These are phyloP conservation scores for Microbotryum intermedium DNA, from an alignment of 1,284 basidiomycete genomes.

Conservation along the genomic window DNA sequence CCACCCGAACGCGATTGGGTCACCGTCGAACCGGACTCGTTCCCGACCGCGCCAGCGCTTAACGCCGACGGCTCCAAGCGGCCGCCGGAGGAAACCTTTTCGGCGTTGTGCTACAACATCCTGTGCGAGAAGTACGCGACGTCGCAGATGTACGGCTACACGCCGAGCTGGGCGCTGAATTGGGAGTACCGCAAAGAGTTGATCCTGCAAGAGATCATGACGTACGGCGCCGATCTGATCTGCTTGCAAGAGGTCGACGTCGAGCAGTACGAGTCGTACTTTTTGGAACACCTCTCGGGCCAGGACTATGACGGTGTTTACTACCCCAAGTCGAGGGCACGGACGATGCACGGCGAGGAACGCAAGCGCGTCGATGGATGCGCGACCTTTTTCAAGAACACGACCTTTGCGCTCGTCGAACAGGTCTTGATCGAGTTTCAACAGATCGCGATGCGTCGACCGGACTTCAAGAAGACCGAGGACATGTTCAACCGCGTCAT, in stretches of 20 bases:
- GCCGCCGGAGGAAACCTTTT: constrained; percentile 54
- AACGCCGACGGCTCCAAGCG: constrained; percentile 35
- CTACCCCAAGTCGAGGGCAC: constrained; percentile 87
- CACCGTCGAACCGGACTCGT: constrained; percentile 44
- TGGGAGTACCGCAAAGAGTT: constrained; percentile 93
- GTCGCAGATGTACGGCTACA: constrained; percentile 87
- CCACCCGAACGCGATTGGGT: constrained; percentile 82
- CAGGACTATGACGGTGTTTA: constrained; percentile 86
- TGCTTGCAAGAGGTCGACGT: constrained; percentile 89
- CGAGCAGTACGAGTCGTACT: constrained; percentile 89
- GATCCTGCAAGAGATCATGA: constrained; percentile 77
- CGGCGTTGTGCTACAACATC: constrained; percentile 85
- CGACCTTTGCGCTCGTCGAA: constrained; percentile 87
- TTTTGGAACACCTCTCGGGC: constrained; percentile 64
- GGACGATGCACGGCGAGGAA: constrained; percentile 86
- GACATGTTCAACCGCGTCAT: constrained; percentile 99
- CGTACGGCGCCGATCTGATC: constrained; percentile 77
- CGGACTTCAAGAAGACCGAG: constrained; percentile 96
- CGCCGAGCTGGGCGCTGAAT: constrained; percentile 86
- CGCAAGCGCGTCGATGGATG: constrained; percentile 87
- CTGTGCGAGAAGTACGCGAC: constrained; percentile 89
- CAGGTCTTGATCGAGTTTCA: constrained; percentile 92
- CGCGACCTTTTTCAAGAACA: constrained; percentile 88
- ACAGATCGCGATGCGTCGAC: constrained; percentile 81
- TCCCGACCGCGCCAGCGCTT: constrained; percentile 4